These are phyloP conservation scores for Oxyria digyna DNA, from an alignment of 148 eudicot species.

Conservation along the genomic window DNA sequence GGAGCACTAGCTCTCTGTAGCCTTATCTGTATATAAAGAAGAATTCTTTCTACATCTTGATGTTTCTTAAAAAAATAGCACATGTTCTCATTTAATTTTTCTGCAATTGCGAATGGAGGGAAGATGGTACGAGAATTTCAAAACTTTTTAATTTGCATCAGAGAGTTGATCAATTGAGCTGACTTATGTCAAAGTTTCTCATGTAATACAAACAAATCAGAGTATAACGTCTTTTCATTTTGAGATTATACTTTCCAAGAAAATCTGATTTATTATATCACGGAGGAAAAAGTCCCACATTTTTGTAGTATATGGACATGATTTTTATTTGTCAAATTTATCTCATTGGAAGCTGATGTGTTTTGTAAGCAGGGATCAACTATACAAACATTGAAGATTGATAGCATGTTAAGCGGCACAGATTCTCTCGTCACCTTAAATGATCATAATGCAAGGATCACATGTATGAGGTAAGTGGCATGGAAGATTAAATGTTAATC, in stretches of 20 bases:
- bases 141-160: too few relatives aligned
- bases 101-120: too few relatives aligned
- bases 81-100: too few relatives aligned
- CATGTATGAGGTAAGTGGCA: constrained; percentile 60
- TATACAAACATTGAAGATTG: constrained; percentile 22
- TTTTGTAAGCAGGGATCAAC: constrained; percentile 36
- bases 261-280: constrained; percentile 5
- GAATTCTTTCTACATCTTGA: too few relatives aligned
- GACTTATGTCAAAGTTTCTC: too few relatives aligned
- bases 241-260: not conserved
- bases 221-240: not conserved
- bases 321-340: not conserved
- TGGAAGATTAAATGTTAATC: not conserved
- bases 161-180: too few relatives aligned
- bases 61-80: too few relatives aligned
- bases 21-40: too few relatives aligned
- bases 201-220: not conserved
- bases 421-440: constrained; percentile 19
- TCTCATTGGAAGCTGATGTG: not conserved
- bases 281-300: not conserved
- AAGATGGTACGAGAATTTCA: too few relatives aligned
- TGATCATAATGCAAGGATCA: constrained; percentile 58
- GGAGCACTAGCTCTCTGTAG: too few relatives aligned
- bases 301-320: not conserved
- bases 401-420: constrained; percentile 18